Evolutionary conservation across 768 basidiomycete genomes (phyloP).

Genomic region (Hypholoma sublateritium): DNA sequence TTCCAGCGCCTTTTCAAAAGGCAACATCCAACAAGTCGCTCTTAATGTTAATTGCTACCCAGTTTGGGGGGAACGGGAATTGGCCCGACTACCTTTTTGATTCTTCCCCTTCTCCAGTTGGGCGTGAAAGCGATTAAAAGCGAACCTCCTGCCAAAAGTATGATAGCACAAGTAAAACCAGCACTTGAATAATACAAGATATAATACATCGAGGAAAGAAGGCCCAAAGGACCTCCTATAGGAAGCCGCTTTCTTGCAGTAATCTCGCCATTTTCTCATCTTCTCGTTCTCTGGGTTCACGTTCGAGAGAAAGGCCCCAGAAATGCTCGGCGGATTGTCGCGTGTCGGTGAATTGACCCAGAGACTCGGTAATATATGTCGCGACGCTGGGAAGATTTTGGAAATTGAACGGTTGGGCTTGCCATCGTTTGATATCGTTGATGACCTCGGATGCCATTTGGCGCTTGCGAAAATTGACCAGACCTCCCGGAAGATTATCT

Average conservation of each 20-base stretch:
- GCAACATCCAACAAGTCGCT: too few species aligned
- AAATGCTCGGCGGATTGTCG: slow-evolving; percentile 72
- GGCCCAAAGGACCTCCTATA: slow-evolving; percentile 37
- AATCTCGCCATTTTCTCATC: slow-evolving; percentile 95
- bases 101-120: too few species aligned
- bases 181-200: slow-evolving; percentile 10
- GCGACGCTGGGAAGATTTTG: slow-evolving; percentile 64
- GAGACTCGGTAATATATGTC: slow-evolving; percentile 74
- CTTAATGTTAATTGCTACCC: too few species aligned
- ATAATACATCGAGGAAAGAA: slow-evolving; percentile 14
- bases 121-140: too few species aligned
- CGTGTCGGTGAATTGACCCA: slow-evolving; percentile 69
- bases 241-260: slow-evolving; percentile 85
- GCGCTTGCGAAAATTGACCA: slow-evolving; percentile 96
- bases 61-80: too few species aligned
- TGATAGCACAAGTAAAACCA: neutral
- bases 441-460: slow-evolving; percentile 96
- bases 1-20: too few species aligned
- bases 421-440: slow-evolving; percentile 95
- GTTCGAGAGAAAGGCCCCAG: slow-evolving; percentile 82
- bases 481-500: slow-evolving; percentile 71
- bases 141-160: too few species aligned
- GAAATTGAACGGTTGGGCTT: slow-evolving; percentile 88
- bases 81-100: too few species aligned
- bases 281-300: slow-evolving; percentile 93